These are phyloP conservation scores for Mycena floridula DNA, from an alignment of 768 basidiomycete genomes.

Conservation along the genomic window DNA sequence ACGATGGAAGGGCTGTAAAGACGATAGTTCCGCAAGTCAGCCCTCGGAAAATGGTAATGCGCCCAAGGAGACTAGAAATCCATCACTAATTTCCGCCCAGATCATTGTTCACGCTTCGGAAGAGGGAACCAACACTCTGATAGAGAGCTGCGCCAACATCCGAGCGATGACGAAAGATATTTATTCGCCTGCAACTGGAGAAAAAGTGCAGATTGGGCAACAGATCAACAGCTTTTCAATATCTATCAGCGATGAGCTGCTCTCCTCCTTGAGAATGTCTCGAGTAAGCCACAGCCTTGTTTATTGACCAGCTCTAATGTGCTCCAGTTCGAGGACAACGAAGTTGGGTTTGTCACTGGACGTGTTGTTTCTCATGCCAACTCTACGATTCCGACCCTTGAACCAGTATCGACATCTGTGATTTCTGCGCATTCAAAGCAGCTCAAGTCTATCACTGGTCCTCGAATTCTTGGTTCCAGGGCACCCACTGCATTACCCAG, in stretches of 20 bases:
- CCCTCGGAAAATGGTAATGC: slow-evolving; percentile 84
- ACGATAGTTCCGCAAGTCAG: slow-evolving; percentile 95
- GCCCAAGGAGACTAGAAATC: background rate
- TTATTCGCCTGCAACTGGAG: slow-evolving; percentile 68
- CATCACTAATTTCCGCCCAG: slow-evolving; percentile 30
- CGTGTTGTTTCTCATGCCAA: slow-evolving; percentile 80
- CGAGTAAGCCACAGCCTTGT: slow-evolving; percentile 48
- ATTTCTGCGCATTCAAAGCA: slow-evolving; percentile 15
- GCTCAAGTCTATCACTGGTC: slow-evolving; percentile 18
- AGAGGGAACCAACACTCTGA: slow-evolving; percentile 62
- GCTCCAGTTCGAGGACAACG: slow-evolving; percentile 90
- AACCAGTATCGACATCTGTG: slow-evolving; percentile 44
- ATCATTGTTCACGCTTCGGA: slow-evolving; percentile 81
- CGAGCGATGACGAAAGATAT: slow-evolving; percentile 92
- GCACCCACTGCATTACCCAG: slow-evolving; percentile 64
- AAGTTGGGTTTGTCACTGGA: slow-evolving; percentile 89
- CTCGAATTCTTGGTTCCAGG: slow-evolving; percentile 58
- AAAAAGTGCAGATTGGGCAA: slow-evolving; percentile 87
- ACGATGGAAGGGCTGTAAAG: slow-evolving; percentile 95
- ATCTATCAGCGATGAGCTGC: slow-evolving; percentile 84
- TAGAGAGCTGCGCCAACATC: slow-evolving; percentile 77
- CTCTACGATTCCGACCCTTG: slow-evolving; percentile 85
- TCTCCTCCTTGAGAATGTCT: slow-evolving; percentile 78
- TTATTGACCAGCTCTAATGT: background rate
- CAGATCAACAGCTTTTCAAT: slow-evolving; percentile 94